Percentiles rank a stretch among this genome's conserved stretches.
Conservation (phyloP, 2,329 filamentous ascomycete species). For the Cercospora janseana region DNA sequence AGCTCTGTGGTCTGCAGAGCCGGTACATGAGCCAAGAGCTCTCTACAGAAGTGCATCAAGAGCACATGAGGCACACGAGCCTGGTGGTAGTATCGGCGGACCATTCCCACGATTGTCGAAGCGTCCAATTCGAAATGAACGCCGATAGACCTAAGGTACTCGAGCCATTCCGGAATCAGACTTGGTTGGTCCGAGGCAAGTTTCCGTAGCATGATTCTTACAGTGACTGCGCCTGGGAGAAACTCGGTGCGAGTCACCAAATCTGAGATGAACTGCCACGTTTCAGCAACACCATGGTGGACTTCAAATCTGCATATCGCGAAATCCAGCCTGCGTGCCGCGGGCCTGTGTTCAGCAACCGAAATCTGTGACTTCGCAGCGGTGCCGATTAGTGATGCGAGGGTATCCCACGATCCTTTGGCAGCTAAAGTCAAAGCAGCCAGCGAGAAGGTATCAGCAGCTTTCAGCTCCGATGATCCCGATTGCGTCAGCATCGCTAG, state of each 20-base stretch:
- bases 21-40: conserved; percentile 21
- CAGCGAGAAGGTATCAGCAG: conserved; percentile 12
- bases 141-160: conserved; percentile 21
- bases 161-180: conserved; percentile 31
- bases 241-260: conserved; percentile 28
- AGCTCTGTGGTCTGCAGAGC: conserved; percentile 23
- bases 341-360: neutral
- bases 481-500: conserved; percentile 7
- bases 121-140: conserved; percentile 22
- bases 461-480: neutral
- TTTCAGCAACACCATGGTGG: conserved; percentile 27
- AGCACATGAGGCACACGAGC: conserved; percentile 31
- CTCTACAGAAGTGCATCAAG: conserved; percentile 31
- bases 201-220: conserved; percentile 27
- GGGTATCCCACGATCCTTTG: conserved; percentile 14
- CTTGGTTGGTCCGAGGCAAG: conserved; percentile 23
- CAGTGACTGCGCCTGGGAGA: conserved; percentile 27
- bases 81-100: conserved; percentile 31
- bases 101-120: conserved; percentile 22
- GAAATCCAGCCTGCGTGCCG: conserved; percentile 23
- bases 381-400: conserved; percentile 5
- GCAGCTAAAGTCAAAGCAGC: conserved; percentile 17
- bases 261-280: conserved; percentile 30
- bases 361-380: neutral
- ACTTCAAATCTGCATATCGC: conserved; percentile 23